These are phyloP conservation scores for Coemansia sp. DNA, from an alignment of 192 early-diverging fungal genomes.

Conservation along the genomic window DNA sequence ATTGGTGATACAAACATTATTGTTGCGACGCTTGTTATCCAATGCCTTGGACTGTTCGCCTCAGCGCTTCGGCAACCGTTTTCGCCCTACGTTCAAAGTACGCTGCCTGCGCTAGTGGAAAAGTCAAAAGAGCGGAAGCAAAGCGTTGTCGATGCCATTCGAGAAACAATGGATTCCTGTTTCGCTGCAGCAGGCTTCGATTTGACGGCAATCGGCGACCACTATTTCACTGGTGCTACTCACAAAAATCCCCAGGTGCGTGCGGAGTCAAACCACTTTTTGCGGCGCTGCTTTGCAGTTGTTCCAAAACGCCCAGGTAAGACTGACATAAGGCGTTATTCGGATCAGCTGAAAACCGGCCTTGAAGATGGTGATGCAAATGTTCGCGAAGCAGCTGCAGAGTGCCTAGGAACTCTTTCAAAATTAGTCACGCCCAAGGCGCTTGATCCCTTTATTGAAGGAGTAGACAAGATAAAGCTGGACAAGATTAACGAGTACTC, in stretches of 20 bases:
- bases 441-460: constrained; percentile 71
- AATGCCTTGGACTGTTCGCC: constrained; percentile 82
- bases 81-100: constrained; percentile 72
- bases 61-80: constrained; percentile 77
- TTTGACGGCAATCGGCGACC: constrained; percentile 72
- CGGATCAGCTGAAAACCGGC: constrained; percentile 73
- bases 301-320: constrained; percentile 72
- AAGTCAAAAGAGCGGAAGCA: constrained; percentile 95
- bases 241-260: constrained; percentile 96
- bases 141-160: constrained; percentile 80
- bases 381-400: constrained; percentile 81
- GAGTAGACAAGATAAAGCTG: constrained; percentile 84
- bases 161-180: constrained; percentile 80
- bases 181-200: constrained; percentile 61
- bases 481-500: constrained; percentile 85
- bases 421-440: constrained; percentile 81
- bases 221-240: constrained; percentile 61
- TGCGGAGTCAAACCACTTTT: constrained; percentile 70
- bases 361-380: constrained; percentile 82
- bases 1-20: constrained; percentile 88
- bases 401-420: constrained; percentile 87
- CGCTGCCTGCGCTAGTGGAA: constrained; percentile 74
- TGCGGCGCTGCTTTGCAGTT: constrained; percentile 74
- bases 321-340: constrained; percentile 73
- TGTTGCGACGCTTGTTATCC: constrained; percentile 75